Percentiles rank a stretch among this genome's conserved stretches.
Conservation (phyloP, 129 eudicot genomes). For the Tanacetum coccineum region DNA sequence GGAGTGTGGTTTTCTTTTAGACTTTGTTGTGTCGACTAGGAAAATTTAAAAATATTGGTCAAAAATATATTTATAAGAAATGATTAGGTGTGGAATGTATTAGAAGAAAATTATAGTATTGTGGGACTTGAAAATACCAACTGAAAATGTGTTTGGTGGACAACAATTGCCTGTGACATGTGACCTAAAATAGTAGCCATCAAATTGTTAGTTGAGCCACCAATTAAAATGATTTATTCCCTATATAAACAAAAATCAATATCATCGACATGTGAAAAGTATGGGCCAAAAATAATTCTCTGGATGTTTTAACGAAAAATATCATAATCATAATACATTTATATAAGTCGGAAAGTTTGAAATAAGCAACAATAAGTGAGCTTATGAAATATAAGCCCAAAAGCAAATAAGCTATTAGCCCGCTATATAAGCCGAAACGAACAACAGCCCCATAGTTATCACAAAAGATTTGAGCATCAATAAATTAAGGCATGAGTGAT, state of each 20-base stretch:
- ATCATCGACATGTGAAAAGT: not conserved
- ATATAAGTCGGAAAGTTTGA: no score
- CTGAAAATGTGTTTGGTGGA: slow-evolving; percentile 27
- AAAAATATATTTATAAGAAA: slow-evolving; percentile 3
- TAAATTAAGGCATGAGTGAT: no score
- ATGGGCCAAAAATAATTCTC: no score
- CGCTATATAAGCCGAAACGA: no score
- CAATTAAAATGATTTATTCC: slow-evolving; percentile 12
- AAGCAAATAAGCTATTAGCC: no score
- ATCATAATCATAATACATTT: no score
- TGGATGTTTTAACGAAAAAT: no score
- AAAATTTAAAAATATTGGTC: not conserved
- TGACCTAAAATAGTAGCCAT: slow-evolving; percentile 24
- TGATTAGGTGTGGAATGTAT: slow-evolving; percentile 28
- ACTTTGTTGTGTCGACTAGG: slow-evolving; percentile 13
- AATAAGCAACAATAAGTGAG: no score
- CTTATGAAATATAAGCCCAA: no score
- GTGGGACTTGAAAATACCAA: slow-evolving; percentile 24
- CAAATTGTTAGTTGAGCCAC: slow-evolving; percentile 26
- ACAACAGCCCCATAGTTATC: no score
- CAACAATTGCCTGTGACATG: slow-evolving; percentile 29
- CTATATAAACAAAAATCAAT: not conserved
- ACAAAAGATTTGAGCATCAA: no score
- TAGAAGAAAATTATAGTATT: not conserved
- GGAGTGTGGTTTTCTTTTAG: slow-evolving; percentile 17